phyloP scores from a whole-genome alignment of 1,284 basidiomycete genomes.

The Trichosporon faecale region DNA sequence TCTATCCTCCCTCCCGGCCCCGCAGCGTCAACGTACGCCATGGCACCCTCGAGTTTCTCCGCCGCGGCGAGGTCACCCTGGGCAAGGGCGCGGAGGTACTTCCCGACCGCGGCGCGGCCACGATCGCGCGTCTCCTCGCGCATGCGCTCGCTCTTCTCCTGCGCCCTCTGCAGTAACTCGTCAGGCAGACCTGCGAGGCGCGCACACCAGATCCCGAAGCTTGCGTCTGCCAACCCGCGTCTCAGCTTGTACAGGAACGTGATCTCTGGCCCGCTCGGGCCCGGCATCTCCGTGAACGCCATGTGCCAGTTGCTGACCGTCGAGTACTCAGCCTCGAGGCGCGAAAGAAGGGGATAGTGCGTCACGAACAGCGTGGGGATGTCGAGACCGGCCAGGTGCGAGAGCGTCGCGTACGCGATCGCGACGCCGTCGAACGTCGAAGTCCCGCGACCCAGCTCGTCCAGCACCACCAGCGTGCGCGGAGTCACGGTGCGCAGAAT shows the following conservation, averaged over 20 bases:
- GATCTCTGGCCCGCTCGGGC: constrained; percentile 61
- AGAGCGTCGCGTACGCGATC: constrained; percentile 63
- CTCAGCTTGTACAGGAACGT: constrained; percentile 78
- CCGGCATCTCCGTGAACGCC: constrained; percentile 62
- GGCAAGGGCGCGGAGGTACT: neutral
- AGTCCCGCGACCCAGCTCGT: constrained; percentile 56
- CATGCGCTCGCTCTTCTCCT: constrained; percentile 55
- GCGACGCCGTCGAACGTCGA: constrained; percentile 52
- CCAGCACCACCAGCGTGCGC: constrained; percentile 76
- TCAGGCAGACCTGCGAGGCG: constrained; percentile 77
- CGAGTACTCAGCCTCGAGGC: constrained; percentile 46
- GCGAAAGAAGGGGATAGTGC: constrained; percentile 71
- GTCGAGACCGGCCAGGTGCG: constrained; percentile 64
- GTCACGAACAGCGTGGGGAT: constrained; percentile 91
- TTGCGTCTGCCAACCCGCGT: constrained; percentile 69
- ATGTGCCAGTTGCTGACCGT: constrained; percentile 74
- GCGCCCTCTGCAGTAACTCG: constrained; percentile 62
- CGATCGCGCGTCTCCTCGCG: constrained; percentile 43
- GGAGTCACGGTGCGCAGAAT: constrained; percentile 72
- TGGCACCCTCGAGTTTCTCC: constrained; percentile 18
- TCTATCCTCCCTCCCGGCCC: constrained; percentile 9
- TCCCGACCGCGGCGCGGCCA: constrained; percentile 15
- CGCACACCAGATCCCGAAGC: constrained; percentile 86
- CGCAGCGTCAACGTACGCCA: constrained; percentile 18
- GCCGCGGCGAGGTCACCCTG: neutral